A percentile compares a stretch with the other conserved stretches of the same genome.
phyloP scores from a whole-genome alignment of 257 asterid species.

The Buddleja alternifolia region DNA sequence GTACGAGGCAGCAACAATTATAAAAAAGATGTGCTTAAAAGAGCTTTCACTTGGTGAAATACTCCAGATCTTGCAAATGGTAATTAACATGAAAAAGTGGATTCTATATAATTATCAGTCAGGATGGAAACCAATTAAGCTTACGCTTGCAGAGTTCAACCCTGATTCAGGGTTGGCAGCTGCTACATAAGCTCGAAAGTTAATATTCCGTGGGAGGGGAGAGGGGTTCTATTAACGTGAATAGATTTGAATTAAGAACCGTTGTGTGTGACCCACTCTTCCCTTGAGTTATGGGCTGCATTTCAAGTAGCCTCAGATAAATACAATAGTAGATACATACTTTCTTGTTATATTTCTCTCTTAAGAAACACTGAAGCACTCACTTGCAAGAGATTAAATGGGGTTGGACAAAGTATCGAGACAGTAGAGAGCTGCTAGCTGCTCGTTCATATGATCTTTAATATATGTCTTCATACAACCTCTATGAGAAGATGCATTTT shows the following conservation, averaged over 20 bases:
- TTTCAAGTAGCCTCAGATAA: conserved; percentile 39
- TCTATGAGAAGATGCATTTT: too few species aligned
- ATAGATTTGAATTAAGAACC: conserved; percentile 32
- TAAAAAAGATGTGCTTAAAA: conserved; percentile 71
- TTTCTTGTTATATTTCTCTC: conserved; percentile 28
- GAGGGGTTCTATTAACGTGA: conserved; percentile 32
- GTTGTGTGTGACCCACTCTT: conserved; percentile 40
- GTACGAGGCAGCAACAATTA: conserved; percentile 87
- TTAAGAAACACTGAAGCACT: conserved; percentile 28
- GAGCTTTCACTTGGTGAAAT: conserved; percentile 73
- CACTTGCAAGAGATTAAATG: conserved; percentile 29
- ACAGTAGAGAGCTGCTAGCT: conserved; percentile 27
- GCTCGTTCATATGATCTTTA: conserved; percentile 25
- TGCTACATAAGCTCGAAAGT: conserved; percentile 50
- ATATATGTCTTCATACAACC: too few species aligned
- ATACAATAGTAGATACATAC: conserved; percentile 32
- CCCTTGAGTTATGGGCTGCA: conserved; percentile 41
- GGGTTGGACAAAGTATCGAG: conserved; percentile 29
- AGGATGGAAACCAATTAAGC: conserved; percentile 87
- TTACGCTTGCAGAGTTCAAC: conserved; percentile 68
- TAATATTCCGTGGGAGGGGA: conserved; percentile 39
- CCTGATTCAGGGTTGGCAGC: conserved; percentile 72
- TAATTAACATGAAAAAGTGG: conserved; percentile 78
- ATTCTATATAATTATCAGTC: conserved; percentile 63
- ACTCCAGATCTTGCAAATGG: conserved; percentile 85